These are phyloP conservation scores for Lichtheimia ornata DNA, from an alignment of 371 early-diverging fungal species.

Conservation along the genomic window DNA sequence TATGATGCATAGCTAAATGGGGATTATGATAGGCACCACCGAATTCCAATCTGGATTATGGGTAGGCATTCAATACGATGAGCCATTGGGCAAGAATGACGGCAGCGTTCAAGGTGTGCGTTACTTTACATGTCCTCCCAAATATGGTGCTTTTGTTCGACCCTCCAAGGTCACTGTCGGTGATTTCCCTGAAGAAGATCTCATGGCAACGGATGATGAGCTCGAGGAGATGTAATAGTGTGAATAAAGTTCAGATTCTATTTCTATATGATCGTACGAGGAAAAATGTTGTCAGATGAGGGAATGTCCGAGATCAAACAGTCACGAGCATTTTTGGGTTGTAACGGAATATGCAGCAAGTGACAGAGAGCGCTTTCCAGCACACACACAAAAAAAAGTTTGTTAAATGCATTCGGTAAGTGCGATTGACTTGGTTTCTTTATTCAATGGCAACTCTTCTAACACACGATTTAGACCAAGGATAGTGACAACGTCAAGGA, in stretches of 20 bases:
- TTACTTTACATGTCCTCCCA: constrained; percentile 76
- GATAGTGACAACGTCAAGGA: neutral
- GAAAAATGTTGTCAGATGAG: neutral
- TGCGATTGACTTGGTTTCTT: neutral
- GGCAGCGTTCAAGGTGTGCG: constrained; percentile 80
- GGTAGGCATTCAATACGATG: constrained; percentile 96
- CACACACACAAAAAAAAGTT: neutral
- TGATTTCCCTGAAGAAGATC: constrained; percentile 79
- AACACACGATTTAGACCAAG: neutral
- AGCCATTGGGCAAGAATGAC: constrained; percentile 94
- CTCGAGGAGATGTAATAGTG: constrained; percentile 57
- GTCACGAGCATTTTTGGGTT: neutral
- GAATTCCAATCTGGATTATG: constrained; percentile 87
- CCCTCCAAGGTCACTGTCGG: constrained; percentile 86
- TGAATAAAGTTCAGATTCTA: no score
- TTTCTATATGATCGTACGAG: no score
- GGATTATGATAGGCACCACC: constrained; percentile 49
- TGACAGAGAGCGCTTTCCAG: neutral
- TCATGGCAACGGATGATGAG: constrained; percentile 47
- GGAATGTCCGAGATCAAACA: neutral
- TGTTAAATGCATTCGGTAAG: neutral
- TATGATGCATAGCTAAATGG: neutral
- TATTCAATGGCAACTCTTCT: no score
- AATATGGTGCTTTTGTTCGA: constrained; percentile 87
- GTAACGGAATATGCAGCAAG: neutral